phyloP scores from a whole-genome alignment of 768 basidiomycete species.

The Dioszegia aurantiaca region DNA sequence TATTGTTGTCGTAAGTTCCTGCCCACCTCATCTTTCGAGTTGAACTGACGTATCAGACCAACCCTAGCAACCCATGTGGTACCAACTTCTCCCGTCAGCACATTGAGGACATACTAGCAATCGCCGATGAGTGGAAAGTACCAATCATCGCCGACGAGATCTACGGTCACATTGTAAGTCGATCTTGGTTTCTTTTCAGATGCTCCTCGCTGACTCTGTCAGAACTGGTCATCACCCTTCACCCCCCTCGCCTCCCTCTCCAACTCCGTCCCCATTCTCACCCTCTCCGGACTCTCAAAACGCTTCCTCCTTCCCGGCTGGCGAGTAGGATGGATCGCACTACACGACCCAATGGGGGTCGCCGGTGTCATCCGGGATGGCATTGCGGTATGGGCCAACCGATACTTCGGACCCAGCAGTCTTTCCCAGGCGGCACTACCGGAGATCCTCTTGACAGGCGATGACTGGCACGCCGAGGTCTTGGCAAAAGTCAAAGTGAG shows the following conservation, averaged over 20 bases:
- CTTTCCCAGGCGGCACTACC: constrained; percentile 45
- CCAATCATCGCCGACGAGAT: constrained; percentile 53
- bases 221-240: constrained; percentile 49
- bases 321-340: constrained; percentile 51
- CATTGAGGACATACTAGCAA: constrained; percentile 39
- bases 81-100: constrained; percentile 49
- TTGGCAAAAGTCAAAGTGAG: constrained; percentile 41
- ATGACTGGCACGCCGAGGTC: constrained; percentile 43
- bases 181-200: neutral
- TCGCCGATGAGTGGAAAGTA: constrained; percentile 47
- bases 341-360: constrained; percentile 51
- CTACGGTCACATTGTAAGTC: constrained; percentile 46
- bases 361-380: constrained; percentile 40
- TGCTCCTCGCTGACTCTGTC: constrained; percentile 1
- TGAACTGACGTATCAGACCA: constrained; percentile 36
- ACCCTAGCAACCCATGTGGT: constrained; percentile 53
- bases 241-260: constrained; percentile 49
- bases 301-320: constrained; percentile 53
- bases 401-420: constrained; percentile 51
- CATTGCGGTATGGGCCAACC: constrained; percentile 46
- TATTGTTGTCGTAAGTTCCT: constrained; percentile 45
- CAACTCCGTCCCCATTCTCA: constrained; percentile 46
- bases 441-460: constrained; percentile 36
- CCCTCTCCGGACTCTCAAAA: constrained; percentile 53
- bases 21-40: neutral